phyloP scores from a whole-genome alignment of 176 grass and related monocot species.

The Eragrostis curvula region DNA sequence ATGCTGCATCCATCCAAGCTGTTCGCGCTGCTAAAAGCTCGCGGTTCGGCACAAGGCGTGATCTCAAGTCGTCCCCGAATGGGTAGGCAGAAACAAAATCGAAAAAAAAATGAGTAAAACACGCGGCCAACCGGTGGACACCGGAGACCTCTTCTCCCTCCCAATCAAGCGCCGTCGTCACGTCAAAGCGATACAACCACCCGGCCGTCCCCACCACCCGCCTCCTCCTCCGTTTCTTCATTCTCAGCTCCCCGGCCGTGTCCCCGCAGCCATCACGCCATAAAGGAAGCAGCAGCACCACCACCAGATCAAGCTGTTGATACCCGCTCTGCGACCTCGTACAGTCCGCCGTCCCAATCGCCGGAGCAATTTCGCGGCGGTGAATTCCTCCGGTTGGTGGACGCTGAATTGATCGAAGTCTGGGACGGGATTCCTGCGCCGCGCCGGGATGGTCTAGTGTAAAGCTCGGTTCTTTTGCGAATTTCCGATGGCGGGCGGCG shows the following conservation, averaged over 20 bases:
- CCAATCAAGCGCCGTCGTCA: slow-evolving; percentile 41
- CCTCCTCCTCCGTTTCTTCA: not conserved
- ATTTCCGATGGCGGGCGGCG: slow-evolving; percentile 27
- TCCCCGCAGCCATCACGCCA: slow-evolving; percentile 19
- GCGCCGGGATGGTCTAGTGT: not conserved
- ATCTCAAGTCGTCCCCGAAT: not conserved
- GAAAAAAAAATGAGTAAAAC: not conserved
- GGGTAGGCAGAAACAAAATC: not conserved
- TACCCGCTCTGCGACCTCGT: not conserved
- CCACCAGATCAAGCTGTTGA: not conserved
- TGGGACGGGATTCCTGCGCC: not conserved
- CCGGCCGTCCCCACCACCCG: not conserved
- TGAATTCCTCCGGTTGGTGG: not conserved
- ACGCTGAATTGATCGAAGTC: not conserved
- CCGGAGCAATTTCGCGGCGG: slow-evolving; percentile 11
- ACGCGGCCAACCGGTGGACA: not conserved
- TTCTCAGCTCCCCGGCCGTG: not conserved
- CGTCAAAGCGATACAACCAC: slow-evolving; percentile 50
- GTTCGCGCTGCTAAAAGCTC: not conserved
- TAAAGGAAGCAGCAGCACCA: slow-evolving; percentile 3
- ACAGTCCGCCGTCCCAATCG: not conserved
- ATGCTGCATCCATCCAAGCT: not conserved
- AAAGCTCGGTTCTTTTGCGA: not conserved
- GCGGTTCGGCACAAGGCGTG: not conserved
- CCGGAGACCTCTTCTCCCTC: not conserved